These are phyloP conservation scores for Epithemia pelagica DNA, from an alignment of 108 stramenopile species.

Conservation along the genomic window DNA sequence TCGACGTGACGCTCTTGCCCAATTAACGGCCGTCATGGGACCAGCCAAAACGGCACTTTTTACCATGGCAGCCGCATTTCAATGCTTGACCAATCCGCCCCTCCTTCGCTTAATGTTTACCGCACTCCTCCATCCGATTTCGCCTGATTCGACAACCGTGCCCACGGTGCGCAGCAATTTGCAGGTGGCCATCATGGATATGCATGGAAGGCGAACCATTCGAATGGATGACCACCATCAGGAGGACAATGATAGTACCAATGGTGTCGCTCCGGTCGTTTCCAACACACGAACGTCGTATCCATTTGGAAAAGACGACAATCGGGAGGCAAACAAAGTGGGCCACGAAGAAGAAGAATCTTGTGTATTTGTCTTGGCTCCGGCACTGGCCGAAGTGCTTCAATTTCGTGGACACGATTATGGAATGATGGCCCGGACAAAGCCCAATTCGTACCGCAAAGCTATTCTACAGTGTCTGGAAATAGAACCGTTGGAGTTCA, in stretches of 20 bases:
- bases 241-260: not conserved
- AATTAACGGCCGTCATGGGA: slow-evolving; percentile 23
- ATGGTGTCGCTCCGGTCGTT: too few relatives aligned
- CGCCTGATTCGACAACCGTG: slow-evolving; percentile 59
- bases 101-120: slow-evolving; percentile 56
- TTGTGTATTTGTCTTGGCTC: slow-evolving; percentile 67
- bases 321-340: not conserved
- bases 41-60: slow-evolving; percentile 82
- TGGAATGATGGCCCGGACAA: slow-evolving; percentile 24
- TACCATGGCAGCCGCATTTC: slow-evolving; percentile 60
- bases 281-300: slow-evolving; percentile 14
- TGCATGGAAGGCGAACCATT: slow-evolving; percentile 22
- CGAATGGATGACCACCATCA: slow-evolving; percentile 31
- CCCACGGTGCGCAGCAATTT: slow-evolving; percentile 46
- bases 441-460: slow-evolving; percentile 46
- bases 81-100: slow-evolving; percentile 56
- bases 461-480: slow-evolving; percentile 32
- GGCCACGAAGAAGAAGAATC: slow-evolving; percentile 19
- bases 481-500: slow-evolving; percentile 11
- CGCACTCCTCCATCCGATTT: slow-evolving; percentile 72
- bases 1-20: not conserved
- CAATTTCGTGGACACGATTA: slow-evolving; percentile 26
- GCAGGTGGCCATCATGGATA: slow-evolving; percentile 39
- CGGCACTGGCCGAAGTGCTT: slow-evolving; percentile 61
- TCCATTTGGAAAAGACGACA: slow-evolving; percentile 27